Evolutionary conservation across 2,329 filamentous ascomycete species (phyloP), one percentile per base, ranked within the genome.

Genomic region (Daldinia eschscholtzii): DNA sequence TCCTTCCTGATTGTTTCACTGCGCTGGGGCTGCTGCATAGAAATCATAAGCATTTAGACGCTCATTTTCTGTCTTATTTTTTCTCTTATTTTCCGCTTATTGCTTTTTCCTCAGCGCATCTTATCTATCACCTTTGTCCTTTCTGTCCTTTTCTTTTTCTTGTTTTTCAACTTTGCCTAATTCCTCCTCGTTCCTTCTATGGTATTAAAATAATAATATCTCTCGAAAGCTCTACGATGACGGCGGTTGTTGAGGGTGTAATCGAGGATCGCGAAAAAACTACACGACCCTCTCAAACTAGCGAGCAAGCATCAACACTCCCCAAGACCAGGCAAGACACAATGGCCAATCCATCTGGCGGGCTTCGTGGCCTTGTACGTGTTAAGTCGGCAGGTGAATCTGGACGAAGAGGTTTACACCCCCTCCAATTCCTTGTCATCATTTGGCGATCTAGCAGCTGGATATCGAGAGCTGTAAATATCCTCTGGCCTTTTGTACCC

Each of bases 401-500:
- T 77, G 91, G 91, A 41, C 86, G 92, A 41, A 81, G 77, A 4
- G 91, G 91, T 52, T 78, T 94, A 68, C 85, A 93, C 72, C 89
- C 89, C 0, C 60, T 85, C 48, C 84, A 88, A 61, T 92, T 93
- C 76, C 73, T 92, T 35, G 82, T 80, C 70, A 90, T 93, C 61
- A 86, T 85, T 76, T 90, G 88, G 80, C 83, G 80, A 57, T 92
- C 91, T 50, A 88, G 88, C 33, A 91, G 88, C 75, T 85, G 82
- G 33, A 81, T 88, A 12, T 93, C 91, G 7, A 86, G 86, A 76
- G 76, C 85, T 57, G 89, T 92, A 75, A 93, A 93, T 76, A 74
- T 92, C 28, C 84, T 94, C 39, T 94, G 91, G 91, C 92, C 92
- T 4, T 84, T 92, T 67, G 91, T 93, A 1, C 91, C 91, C 6